These are phyloP conservation scores for Castanospermum australe DNA, from an alignment of 306 rosid species.

Conservation along the genomic window DNA sequence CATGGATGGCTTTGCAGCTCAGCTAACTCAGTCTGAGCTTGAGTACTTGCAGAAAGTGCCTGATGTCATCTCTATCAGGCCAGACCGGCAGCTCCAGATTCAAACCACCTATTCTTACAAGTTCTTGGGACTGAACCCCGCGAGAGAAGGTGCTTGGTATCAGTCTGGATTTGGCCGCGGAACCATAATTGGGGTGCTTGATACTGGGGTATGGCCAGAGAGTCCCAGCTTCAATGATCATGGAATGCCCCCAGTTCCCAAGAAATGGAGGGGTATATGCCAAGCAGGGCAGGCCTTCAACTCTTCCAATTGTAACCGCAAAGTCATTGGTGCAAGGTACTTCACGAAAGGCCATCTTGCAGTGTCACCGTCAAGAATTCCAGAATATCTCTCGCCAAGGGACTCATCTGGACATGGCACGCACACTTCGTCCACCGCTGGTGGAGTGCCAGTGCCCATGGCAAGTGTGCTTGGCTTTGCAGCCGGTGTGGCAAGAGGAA, in stretches of 20 bases:
- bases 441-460: slow-evolving; percentile 58
- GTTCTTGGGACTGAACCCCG: slow-evolving; percentile 68
- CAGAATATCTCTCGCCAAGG: slow-evolving; percentile 76
- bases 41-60: slow-evolving; percentile 54
- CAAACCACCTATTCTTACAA: slow-evolving; percentile 89
- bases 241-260: slow-evolving; percentile 76
- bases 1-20: slow-evolving; percentile 92
- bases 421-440: slow-evolving; percentile 85
- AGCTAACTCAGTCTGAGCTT: slow-evolving; percentile 61
- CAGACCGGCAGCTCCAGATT: slow-evolving; percentile 50
- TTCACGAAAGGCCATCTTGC: slow-evolving; percentile 74
- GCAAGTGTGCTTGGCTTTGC: slow-evolving; percentile 79
- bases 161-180: slow-evolving; percentile 72
- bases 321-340: slow-evolving; percentile 92
- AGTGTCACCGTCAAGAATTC: slow-evolving; percentile 51
- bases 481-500: slow-evolving; percentile 79
- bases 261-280: slow-evolving; percentile 80
- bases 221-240: slow-evolving; percentile 78
- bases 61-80: slow-evolving; percentile 70
- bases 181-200: slow-evolving; percentile 81
- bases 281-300: slow-evolving; percentile 75
- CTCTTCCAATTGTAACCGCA: slow-evolving; percentile 68
- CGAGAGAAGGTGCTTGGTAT: slow-evolving; percentile 56
- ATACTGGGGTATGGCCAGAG: slow-evolving; percentile 95
- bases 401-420: slow-evolving; percentile 92